Percentiles rank a stretch among this genome's conserved stretches.
phyloP scores from a whole-genome alignment of 805 yeast genomes.

The Priceomyces medius region DNA sequence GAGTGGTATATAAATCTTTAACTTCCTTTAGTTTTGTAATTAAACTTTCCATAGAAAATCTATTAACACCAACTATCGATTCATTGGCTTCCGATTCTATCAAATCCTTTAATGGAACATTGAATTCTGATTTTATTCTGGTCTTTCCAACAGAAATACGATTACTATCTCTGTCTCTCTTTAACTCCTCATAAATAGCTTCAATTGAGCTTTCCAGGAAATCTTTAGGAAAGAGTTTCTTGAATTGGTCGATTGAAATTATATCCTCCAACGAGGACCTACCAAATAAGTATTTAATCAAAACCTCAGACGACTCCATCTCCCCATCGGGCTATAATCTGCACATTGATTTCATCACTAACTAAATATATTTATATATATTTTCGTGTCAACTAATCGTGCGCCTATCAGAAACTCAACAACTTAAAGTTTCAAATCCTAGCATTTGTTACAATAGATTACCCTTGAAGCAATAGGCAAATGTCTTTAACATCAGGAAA shows the following conservation, averaged over 20 bases:
- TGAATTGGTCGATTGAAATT: constrained; percentile 19
- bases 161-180: constrained; percentile 10
- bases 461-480: neutral
- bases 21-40: constrained; percentile 23
- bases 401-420: neutral
- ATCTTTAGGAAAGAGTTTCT: constrained; percentile 14
- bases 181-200: constrained; percentile 14
- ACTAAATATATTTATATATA: no score
- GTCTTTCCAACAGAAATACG: constrained; percentile 5
- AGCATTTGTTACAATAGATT: neutral
- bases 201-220: constrained; percentile 5
- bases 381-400: neutral
- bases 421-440: neutral
- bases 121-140: constrained; percentile 18
- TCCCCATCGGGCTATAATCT: neutral
- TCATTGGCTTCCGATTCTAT: constrained; percentile 1
- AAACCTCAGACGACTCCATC: constrained; percentile 23
- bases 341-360: no score
- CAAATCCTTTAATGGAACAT: constrained; percentile 21
- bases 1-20: constrained; percentile 23
- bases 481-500: constrained; percentile 15
- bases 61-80: neutral
- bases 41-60: constrained; percentile 10
- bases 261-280: constrained; percentile 17
- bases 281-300: constrained; percentile 18